Conservation (phyloP, 1,139 yeast species). For the Lodderomyces theae region DNA sequence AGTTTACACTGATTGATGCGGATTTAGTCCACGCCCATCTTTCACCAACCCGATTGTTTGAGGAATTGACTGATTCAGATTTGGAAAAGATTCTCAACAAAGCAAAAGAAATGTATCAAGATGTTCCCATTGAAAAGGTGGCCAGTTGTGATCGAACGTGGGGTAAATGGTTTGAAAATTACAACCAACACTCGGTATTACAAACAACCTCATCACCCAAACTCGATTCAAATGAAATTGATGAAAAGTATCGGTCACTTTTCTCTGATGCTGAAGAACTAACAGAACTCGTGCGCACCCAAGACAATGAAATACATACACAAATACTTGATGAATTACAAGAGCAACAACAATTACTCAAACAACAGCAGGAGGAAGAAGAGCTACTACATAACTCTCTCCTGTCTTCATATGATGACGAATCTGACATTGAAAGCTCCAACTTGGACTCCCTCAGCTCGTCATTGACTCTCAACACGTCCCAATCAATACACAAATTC, state of each 20-base stretch:
- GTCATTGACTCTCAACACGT: slow-evolving; percentile 33
- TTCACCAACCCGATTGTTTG: slow-evolving; percentile 34
- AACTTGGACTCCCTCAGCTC: slow-evolving; percentile 34
- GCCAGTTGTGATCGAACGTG: slow-evolving; percentile 25
- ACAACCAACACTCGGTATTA: slow-evolving; percentile 26
- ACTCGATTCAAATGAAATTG: neutral
- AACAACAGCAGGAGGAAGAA: slow-evolving; percentile 22
- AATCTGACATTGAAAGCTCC: slow-evolving; percentile 21
- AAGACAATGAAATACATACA: slow-evolving; percentile 32
- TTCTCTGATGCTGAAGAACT: slow-evolving; percentile 11
- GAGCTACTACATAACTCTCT: slow-evolving; percentile 20
- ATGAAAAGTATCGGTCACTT: slow-evolving; percentile 4
- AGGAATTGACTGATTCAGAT: slow-evolving; percentile 29
- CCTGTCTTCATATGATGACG: slow-evolving; percentile 9
- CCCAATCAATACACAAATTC: slow-evolving; percentile 31
- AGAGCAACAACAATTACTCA: slow-evolving; percentile 19
- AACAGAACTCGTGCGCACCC: slow-evolving; percentile 20
- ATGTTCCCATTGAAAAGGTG: slow-evolving; percentile 27
- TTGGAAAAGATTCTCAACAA: slow-evolving; percentile 35
- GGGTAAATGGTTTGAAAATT: slow-evolving; percentile 36
- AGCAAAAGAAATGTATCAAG: slow-evolving; percentile 29
- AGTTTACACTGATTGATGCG: slow-evolving; percentile 28
- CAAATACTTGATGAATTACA: slow-evolving; percentile 21
- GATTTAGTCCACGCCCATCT: slow-evolving; percentile 45
- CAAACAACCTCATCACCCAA: slow-evolving; percentile 21